phyloP scores from a whole-genome alignment of 352 stramenopile genomes.

The Phytophthora chlamydospora region DNA sequence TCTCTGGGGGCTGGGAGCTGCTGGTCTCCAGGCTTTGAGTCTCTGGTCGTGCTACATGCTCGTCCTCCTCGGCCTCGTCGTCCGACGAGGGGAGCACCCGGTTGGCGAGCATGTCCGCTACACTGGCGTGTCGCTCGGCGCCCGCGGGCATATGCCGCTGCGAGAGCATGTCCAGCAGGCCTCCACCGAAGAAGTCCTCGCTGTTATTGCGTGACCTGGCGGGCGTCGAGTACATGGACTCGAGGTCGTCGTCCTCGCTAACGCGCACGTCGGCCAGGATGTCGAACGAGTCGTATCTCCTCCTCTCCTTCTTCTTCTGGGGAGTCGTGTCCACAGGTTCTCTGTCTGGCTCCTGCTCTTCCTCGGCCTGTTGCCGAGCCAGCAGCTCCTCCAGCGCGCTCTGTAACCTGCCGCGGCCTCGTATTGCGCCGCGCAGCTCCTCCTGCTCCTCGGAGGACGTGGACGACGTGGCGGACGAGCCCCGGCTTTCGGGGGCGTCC shows the following conservation, averaged over 20 bases:
- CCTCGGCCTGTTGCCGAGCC: conserved; percentile 25
- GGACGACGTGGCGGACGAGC: conserved; percentile 36
- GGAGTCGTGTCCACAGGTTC: conserved; percentile 18
- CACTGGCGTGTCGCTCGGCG: conserved; percentile 34
- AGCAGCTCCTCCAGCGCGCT: conserved; percentile 29
- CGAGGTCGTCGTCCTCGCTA: conserved; percentile 32
- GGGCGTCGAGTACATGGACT: conserved; percentile 34
- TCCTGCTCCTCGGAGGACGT: conserved; percentile 40
- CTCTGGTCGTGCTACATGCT: not conserved
- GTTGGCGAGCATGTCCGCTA: conserved; percentile 42
- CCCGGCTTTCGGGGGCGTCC: conserved; percentile 28
- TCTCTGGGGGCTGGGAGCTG: not conserved
- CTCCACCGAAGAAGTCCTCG: conserved; percentile 35
- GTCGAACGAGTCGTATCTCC: conserved; percentile 43
- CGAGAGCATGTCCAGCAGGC: conserved; percentile 40
- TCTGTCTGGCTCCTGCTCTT: conserved; percentile 16
- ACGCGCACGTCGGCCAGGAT: conserved; percentile 32
- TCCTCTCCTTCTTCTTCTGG: conserved; percentile 25
- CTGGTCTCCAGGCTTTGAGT: not conserved
- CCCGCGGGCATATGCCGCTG: conserved; percentile 44
- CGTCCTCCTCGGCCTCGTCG: conserved; percentile 22
- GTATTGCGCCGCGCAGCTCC: conserved; percentile 6
- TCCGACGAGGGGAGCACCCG: conserved; percentile 12
- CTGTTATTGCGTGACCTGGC: conserved; percentile 38
- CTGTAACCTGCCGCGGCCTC: conserved; percentile 22